A percentile compares a stretch with the other conserved stretches of the same genome.
These are phyloP conservation scores for Phytophthora colocasiae DNA, from an alignment of 352 stramenopile species.

Conservation along the genomic window DNA sequence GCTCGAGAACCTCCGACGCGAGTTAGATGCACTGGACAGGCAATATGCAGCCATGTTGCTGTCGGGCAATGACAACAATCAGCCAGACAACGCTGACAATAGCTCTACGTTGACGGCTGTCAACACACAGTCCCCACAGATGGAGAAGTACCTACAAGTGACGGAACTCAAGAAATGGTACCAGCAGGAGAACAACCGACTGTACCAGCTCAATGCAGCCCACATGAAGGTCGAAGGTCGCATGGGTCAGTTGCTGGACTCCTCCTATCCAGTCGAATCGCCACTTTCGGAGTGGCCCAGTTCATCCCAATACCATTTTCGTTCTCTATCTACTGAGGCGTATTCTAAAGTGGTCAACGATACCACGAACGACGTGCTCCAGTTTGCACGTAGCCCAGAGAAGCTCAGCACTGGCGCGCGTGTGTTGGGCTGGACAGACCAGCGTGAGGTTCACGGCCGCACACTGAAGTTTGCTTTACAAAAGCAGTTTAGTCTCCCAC, in stretches of 20 bases:
- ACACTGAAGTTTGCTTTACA: slow-evolving; percentile 71
- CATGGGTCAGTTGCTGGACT: slow-evolving; percentile 62
- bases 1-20: slow-evolving; percentile 52
- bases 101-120: neutral
- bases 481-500: slow-evolving; percentile 56
- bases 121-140: slow-evolving; percentile 21
- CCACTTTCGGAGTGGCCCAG: slow-evolving; percentile 9
- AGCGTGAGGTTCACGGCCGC: slow-evolving; percentile 53
- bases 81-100: neutral
- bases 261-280: slow-evolving; percentile 42
- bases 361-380: slow-evolving; percentile 57
- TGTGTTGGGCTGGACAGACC: slow-evolving; percentile 73
- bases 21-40: slow-evolving; percentile 51
- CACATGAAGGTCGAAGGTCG: slow-evolving; percentile 63
- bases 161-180: slow-evolving; percentile 54
- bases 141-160: slow-evolving; percentile 58
- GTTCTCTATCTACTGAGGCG: slow-evolving; percentile 33
- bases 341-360: slow-evolving; percentile 58
- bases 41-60: slow-evolving; percentile 55
- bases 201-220: slow-evolving; percentile 56
- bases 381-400: slow-evolving; percentile 46
- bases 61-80: neutral
- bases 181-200: slow-evolving; percentile 60
- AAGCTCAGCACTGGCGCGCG: slow-evolving; percentile 57
- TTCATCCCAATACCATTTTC: slow-evolving; percentile 46